A percentile compares a stretch with the other conserved stretches of the same genome.
Conservation (phyloP, 164 flowering plant species). For the Amborella trichopoda region DNA sequence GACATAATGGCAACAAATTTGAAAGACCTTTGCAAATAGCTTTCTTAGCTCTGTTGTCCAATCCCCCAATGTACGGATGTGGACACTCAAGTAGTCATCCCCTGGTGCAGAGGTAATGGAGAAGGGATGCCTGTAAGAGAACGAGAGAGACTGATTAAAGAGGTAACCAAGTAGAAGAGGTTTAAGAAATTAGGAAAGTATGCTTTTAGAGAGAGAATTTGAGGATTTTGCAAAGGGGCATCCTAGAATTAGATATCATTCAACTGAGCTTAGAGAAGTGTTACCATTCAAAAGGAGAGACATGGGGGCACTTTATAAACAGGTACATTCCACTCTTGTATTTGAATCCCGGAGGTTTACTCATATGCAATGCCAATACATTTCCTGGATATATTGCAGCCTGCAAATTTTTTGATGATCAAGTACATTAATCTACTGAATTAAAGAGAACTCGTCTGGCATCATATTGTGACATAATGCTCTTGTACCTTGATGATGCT, state of each 20-base stretch:
- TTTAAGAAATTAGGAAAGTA: background rate
- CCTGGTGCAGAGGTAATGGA: constrained; percentile 97
- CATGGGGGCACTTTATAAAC: constrained; percentile 76
- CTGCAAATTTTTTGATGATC: constrained; percentile 18
- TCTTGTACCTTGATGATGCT: constrained; percentile 59
- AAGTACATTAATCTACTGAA: background rate
- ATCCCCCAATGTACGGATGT: constrained; percentile 74
- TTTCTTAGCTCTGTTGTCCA: constrained; percentile 72
- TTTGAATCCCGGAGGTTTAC: constrained; percentile 75
- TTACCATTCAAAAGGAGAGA: constrained; percentile 86
- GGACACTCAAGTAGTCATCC: constrained; percentile 77
- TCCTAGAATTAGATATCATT: too few relatives aligned
- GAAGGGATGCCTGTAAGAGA: constrained; percentile 99
- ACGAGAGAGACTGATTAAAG: too few relatives aligned
- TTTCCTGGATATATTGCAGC: constrained; percentile 73
- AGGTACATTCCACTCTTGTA: constrained; percentile 96
- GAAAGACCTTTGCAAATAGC: constrained; percentile 48
- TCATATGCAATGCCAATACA: constrained; percentile 76
- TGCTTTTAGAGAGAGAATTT: background rate
- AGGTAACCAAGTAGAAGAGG: background rate
- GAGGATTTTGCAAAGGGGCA: too few relatives aligned
- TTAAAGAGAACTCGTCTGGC: background rate
- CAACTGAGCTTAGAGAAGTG: background rate
- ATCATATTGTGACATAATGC: background rate
- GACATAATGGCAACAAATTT: background rate